Evolutionary conservation across 805 yeast genomes (phyloP).

Genomic region (Kuraishia piskuri): DNA sequence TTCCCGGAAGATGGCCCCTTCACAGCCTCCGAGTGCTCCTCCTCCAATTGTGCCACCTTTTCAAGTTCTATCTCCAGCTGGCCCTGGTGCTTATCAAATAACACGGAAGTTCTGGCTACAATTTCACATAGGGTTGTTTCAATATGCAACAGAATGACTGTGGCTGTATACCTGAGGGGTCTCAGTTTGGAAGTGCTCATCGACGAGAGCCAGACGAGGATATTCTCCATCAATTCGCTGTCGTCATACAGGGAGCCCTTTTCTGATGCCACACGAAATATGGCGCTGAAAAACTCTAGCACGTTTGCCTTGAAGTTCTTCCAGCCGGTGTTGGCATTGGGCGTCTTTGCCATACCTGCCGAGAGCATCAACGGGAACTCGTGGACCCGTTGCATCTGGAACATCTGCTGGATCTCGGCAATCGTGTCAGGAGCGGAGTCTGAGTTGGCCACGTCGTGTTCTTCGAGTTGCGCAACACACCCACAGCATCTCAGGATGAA

Average conservation of each 20-base stretch:
- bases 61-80: slow-evolving; percentile 29
- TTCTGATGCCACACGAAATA: slow-evolving; percentile 49
- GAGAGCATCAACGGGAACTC: slow-evolving; percentile 52
- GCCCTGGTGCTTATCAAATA: slow-evolving; percentile 33
- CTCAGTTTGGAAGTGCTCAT: slow-evolving; percentile 63
- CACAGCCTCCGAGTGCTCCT: slow-evolving; percentile 17
- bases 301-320: slow-evolving; percentile 45
- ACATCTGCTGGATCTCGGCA: slow-evolving; percentile 58
- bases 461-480: slow-evolving; percentile 53
- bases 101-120: slow-evolving; percentile 25
- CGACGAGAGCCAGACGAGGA: slow-evolving; percentile 70
- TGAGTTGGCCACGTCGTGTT: slow-evolving; percentile 55
- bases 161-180: slow-evolving; percentile 61
- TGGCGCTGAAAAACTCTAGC: slow-evolving; percentile 42
- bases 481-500: slow-evolving; percentile 66
- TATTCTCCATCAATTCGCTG: slow-evolving; percentile 38
- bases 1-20: slow-evolving; percentile 9
- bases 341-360: slow-evolving; percentile 4
- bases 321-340: slow-evolving; percentile 36
- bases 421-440: slow-evolving; percentile 63
- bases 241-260: slow-evolving; percentile 46
- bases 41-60: slow-evolving; percentile 10
- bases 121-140: slow-evolving; percentile 53
- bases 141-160: slow-evolving; percentile 48
- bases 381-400: slow-evolving; percentile 51